Percentiles rank a stretch among this genome's conserved stretches.
Evolutionary conservation across 371 early-diverging fungal species (phyloP).

Genomic region (Vairimorpha necatrix): DNA sequence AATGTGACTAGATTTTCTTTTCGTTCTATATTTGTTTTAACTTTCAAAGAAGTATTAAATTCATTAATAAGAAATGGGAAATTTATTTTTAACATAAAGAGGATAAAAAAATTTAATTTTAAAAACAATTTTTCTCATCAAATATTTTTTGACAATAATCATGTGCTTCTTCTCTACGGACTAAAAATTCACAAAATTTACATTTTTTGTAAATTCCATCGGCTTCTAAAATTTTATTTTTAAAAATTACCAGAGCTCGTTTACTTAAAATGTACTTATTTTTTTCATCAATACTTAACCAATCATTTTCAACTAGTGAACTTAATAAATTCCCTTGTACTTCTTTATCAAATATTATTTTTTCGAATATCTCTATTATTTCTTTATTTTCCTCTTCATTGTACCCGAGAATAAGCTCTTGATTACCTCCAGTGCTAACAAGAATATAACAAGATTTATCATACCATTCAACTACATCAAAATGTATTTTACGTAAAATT

Average conservation of each 20-base stretch:
- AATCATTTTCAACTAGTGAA: conserved; percentile 15
- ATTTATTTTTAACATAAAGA: conserved; percentile 10
- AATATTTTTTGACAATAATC: conserved; percentile 19
- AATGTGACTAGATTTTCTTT: conserved; percentile 38
- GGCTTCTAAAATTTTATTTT: conserved; percentile 11
- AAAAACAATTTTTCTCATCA: background rate
- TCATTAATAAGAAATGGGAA: conserved; percentile 37
- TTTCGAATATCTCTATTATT: conserved; percentile 10
- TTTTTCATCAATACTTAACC: conserved; percentile 4
- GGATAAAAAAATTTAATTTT: background rate
- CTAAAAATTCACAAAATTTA: conserved; percentile 16
- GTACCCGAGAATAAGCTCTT: background rate
- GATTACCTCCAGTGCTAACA: conserved; percentile 1
- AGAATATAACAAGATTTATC: conserved; percentile 26
- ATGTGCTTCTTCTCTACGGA: conserved; percentile 4
- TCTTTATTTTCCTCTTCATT: conserved; percentile 6
- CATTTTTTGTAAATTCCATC: conserved; percentile 13
- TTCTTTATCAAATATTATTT: background rate
- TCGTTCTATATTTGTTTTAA: conserved; percentile 31
- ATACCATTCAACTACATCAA: conserved; percentile 26
- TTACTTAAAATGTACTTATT: background rate
- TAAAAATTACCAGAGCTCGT: conserved; percentile 13
- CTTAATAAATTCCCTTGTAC: conserved; percentile 2
- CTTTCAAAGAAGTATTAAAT: background rate
- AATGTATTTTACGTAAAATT: conserved; percentile 11